Base-by-base conservation (phyloP, 495 filamentous ascomycete species). In the Tuber calosporum region DNA sequence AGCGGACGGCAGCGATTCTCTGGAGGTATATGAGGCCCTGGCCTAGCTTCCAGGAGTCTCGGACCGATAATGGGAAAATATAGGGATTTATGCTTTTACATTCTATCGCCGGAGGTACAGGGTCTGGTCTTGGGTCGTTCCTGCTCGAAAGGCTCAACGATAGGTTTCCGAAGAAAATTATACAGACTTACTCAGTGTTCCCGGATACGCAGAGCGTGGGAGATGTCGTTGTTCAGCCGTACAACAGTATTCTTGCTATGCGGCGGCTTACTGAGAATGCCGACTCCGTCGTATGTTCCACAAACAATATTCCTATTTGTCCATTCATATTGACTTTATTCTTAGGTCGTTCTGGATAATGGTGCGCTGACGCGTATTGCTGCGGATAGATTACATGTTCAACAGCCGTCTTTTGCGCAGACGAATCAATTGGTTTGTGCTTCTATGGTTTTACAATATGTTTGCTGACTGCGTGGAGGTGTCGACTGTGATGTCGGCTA, bases 161-260 rank as follows among this genome's bases (percentile, higher is more conserved):
- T 83, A 88, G 95, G 36, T 99, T 97, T 77, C 95, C 95, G 66
- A 99, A 99, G 85, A 98, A 98, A 85, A 87, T 99, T 74, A 97
- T 99, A 69, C 95, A 99, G 83, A 98, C 95, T 73, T 99, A 99
- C 83, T 98, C 95, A 0, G 96, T 99, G 45, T 99, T 99, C 79
- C 93, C 94, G 17, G 94, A 98, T 82, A 93, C 90, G 1, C 91
- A 92, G 77, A 90, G 90, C 77, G 85, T 87, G 0, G 89, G 87
- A 43, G 92, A 97, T 83, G 94, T 99, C 37, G 94, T 99, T 39
- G 95, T 99, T 68, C 96, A 98, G 80, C 95, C 95, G 22, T 99
- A 99, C 83, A 99, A 99, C 85, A 97, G 93, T 83, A 83, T 99
- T 69, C 88, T 99, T 19, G 88, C 96, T 37, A 93, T 99, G 91